A percentile compares a stretch with the other conserved stretches of the same genome.
These are phyloP conservation scores for Vigna hirtella DNA, from an alignment of 306 rosid species.

Conservation along the genomic window DNA sequence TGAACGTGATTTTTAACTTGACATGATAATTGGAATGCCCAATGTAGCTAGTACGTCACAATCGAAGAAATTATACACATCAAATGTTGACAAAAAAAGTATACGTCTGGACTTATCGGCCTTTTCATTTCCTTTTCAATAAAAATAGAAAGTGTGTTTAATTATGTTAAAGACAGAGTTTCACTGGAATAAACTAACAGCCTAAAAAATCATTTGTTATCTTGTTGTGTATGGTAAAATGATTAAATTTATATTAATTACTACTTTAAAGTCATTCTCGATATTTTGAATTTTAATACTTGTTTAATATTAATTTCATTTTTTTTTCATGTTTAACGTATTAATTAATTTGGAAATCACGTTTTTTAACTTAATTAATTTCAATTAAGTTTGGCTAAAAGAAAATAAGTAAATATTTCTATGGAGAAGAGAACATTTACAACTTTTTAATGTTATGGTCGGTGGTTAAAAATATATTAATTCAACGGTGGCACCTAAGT, in stretches of 20 bases:
- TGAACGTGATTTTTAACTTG: not conserved
- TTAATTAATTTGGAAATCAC: not conserved
- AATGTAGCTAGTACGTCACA: slow-evolving; percentile 3
- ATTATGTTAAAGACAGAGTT: not conserved
- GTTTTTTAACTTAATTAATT: not conserved
- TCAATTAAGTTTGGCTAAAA: not conserved
- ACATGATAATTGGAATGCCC: not conserved
- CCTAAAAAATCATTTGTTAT: no score
- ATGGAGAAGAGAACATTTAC: not conserved
- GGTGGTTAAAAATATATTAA: not conserved
- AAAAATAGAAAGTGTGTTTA: not conserved
- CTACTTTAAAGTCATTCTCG: no score
- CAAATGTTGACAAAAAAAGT: slow-evolving; percentile 4
- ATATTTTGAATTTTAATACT: no score
- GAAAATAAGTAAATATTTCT: not conserved
- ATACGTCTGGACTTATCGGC: not conserved
- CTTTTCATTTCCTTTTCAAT: not conserved
- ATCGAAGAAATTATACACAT: not conserved
- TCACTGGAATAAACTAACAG: not conserved
- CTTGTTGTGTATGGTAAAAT: no score
- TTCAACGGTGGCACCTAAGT: not conserved
- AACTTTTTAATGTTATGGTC: not conserved
- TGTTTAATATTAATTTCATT: no score
- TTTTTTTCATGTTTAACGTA: not conserved
- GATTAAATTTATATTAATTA: no score